These are phyloP conservation scores for Thraustochytrium sp. DNA, from an alignment of 352 stramenopile genomes.

Conservation along the genomic window DNA sequence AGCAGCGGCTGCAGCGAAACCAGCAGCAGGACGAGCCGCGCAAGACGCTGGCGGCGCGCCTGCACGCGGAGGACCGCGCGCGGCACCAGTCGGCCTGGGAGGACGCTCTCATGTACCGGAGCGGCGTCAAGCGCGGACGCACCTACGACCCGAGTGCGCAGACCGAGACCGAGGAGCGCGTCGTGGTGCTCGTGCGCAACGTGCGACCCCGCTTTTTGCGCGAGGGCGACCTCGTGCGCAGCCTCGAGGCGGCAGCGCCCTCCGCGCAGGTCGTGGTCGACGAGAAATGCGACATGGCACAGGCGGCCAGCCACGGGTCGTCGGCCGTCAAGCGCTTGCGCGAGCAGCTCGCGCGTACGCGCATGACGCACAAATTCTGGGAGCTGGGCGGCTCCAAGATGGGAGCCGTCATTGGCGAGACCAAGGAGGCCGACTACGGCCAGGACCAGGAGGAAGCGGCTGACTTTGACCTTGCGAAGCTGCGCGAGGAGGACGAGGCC, in stretches of 20 bases:
- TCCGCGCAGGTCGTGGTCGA: not conserved
- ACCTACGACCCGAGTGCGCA: not conserved
- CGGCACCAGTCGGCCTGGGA: not conserved
- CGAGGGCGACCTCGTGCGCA: not conserved
- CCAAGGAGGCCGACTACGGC: conserved; percentile 46
- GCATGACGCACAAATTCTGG: conserved; percentile 98
- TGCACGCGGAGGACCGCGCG: not conserved
- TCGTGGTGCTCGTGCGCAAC: not conserved
- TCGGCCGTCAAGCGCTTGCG: conserved; percentile 58
- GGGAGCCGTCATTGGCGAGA: conserved; percentile 88
- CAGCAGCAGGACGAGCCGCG: not conserved
- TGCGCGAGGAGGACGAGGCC: not conserved
- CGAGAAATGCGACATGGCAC: not conserved
- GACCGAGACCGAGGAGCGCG: not conserved
- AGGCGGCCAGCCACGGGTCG: conserved; percentile 59
- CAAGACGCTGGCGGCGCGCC: not conserved
- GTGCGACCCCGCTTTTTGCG: not conserved
- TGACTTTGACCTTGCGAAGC: not conserved
- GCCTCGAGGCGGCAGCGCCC: not conserved
- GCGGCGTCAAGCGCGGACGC: not conserved
- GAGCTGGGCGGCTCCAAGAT: conserved; percentile 93
- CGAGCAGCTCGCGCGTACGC: conserved; percentile 64
- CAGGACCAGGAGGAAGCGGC: conserved; percentile 7
- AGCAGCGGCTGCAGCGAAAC: not conserved
- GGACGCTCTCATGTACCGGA: not conserved